Evolutionary conservation across 352 stramenopile species (phyloP), one percentile per base, ranked within the genome.

Genomic region (Globisporangium rhizosaccharum): DNA sequence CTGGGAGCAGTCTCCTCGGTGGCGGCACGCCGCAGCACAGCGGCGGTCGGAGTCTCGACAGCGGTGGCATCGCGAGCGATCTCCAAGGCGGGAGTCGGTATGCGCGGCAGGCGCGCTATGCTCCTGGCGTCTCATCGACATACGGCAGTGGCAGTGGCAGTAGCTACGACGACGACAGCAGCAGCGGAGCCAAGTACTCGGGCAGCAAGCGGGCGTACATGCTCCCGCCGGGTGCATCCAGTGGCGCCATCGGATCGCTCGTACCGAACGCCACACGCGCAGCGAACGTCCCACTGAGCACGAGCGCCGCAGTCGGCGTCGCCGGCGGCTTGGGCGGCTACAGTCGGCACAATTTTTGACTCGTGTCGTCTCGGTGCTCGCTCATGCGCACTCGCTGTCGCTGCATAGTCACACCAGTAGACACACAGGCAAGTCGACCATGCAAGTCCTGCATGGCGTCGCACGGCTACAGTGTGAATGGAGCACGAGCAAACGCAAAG

Each of bases 301-400:
- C 75, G 15, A 85, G 76, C 44, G 70, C 77, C 57, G 76, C 73
- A 37, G 73, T 88, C 5, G 76, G 78, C 15, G 68, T 73, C n/a
- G 47, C 67, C n/a, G 71, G 72, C 14, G 67, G 71, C 1, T 51
- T 87, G 5, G 76, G 75, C 23, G 75, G 75, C 53, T 91, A 88
- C 68, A 89, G 81, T 65, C 73, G 79, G 71, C 81, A 91, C 76
- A 91, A 91, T 60, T 89, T 79, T 70, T 88, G 72, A 81, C 20
- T 50, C 30, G 26, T 36, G 58, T 58, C 41, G 54, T 39, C 33
- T 39, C 10, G 5, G 33, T 39, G 33, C 33, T 39, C 33, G 33
- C 33, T 39, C 33, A 12, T 12, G 33, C 33, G 33, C 33, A 12
- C 44, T 44, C 12, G 39, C 39, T 44, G 39, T 44, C 12, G 39